These are phyloP conservation scores for Lactarius psammicola DNA, from an alignment of 768 basidiomycete species.

Conservation along the genomic window DNA sequence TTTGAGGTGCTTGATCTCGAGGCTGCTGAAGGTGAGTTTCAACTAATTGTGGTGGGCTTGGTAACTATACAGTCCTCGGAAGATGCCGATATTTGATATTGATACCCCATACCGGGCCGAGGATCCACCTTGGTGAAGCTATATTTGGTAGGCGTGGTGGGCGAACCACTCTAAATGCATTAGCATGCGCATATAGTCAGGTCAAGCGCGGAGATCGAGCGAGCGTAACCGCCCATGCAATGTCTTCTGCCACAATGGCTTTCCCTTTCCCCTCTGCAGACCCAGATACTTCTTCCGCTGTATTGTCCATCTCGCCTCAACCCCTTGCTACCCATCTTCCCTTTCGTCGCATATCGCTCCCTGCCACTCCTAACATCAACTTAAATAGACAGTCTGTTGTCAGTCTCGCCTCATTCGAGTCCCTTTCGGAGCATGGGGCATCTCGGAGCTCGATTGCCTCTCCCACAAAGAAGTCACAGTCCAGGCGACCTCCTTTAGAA, in stretches of 20 bases:
- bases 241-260: constrained; percentile 7
- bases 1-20: constrained; percentile 1
- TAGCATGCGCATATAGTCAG: constrained; percentile 8
- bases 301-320: constrained; percentile 31
- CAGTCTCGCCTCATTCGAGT: constrained; percentile 73
- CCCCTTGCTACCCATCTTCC: constrained; percentile 54
- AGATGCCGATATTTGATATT: constrained; percentile 6
- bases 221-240: not conserved
- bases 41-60: not conserved
- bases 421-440: constrained; percentile 53
- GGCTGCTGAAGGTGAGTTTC: not conserved
- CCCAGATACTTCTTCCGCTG: constrained; percentile 3
- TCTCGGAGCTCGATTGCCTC: constrained; percentile 33
- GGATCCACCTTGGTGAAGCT: not conserved
- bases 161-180: not conserved
- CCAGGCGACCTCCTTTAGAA: constrained; percentile 42
- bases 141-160: constrained; percentile 4
- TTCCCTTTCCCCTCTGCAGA: constrained; percentile 31
- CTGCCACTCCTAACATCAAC: constrained; percentile 39
- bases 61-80: constrained; percentile 22
- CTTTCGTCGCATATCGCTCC: constrained; percentile 47
- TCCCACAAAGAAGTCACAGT: constrained; percentile 33
- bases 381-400: constrained; percentile 62
- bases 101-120: not conserved
- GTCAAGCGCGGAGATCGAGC: not conserved